Conservation (phyloP, 495 filamentous ascomycete genomes). For the Staphylotrichum tortipilum region DNA sequence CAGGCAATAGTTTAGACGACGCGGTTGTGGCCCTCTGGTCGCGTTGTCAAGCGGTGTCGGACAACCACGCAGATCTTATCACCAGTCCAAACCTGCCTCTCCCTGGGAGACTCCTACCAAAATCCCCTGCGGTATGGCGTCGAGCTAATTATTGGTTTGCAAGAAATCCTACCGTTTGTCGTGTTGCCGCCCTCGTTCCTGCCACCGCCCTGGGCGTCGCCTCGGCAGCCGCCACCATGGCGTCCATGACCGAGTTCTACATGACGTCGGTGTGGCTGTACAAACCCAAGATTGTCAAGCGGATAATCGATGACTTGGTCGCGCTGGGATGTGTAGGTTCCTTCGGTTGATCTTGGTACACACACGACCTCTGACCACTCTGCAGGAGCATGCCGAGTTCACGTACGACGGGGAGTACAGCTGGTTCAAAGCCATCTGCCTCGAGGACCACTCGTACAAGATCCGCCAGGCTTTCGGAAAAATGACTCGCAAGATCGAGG, state of each 20-base stretch:
- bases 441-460: conserved; percentile 10
- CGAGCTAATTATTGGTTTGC: background rate
- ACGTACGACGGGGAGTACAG: conserved; percentile 21
- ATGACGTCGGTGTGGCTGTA: conserved; percentile 28
- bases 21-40: too few relatives aligned
- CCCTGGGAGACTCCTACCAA: too few relatives aligned
- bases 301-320: conserved; percentile 16
- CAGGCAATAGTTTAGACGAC: too few relatives aligned
- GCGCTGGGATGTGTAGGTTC: conserved; percentile 15
- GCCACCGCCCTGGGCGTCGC: too few relatives aligned
- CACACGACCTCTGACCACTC: background rate
- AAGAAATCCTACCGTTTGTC: background rate
- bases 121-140: too few relatives aligned
- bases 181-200: too few relatives aligned
- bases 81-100: too few relatives aligned
- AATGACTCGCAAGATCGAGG: conserved; percentile 11
- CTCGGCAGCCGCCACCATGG: background rate
- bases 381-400: conserved; percentile 16
- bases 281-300: conserved; percentile 20
- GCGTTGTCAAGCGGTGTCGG: too few relatives aligned
- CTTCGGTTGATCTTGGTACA: background rate
- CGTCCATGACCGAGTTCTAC: conserved; percentile 17
- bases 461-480: conserved; percentile 15
- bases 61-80: too few relatives aligned
- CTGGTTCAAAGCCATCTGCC: conserved; percentile 28